Conservation (phyloP, 768 basidiomycete species). For the Suillus subaureus region DNA sequence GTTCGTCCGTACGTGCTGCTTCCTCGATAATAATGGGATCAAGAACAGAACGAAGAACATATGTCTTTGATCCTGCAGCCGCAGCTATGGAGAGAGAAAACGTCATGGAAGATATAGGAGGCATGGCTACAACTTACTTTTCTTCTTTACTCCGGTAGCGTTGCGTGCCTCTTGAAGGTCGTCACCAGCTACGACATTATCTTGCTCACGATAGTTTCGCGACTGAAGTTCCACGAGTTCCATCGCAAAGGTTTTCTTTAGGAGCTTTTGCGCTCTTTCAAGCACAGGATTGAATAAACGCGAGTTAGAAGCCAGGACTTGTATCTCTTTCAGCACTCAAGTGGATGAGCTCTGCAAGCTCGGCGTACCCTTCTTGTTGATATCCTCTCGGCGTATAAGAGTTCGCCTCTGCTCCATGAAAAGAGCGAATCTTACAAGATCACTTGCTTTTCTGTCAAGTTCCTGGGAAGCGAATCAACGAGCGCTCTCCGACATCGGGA, state of each 20-base stretch:
- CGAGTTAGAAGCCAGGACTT: conserved; percentile 51
- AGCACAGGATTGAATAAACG: conserved; percentile 71
- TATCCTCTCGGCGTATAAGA: conserved; percentile 78
- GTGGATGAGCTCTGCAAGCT: not conserved
- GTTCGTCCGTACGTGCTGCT: conserved; percentile 53
- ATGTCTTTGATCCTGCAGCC: conserved; percentile 70
- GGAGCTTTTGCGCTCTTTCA: conserved; percentile 58
- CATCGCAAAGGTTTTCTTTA: conserved; percentile 75
- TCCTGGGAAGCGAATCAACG: conserved; percentile 46
- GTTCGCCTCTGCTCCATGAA: conserved; percentile 75
- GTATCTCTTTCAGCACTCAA: conserved; percentile 13
- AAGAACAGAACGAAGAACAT: conserved; percentile 79
- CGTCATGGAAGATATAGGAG: conserved; percentile 6
- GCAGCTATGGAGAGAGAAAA: conserved; percentile 39
- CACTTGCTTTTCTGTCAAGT: conserved; percentile 61
- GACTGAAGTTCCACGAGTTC: conserved; percentile 80
- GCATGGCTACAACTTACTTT: conserved; percentile 41
- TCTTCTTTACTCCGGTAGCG: conserved; percentile 66
- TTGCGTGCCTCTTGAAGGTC: conserved; percentile 49
- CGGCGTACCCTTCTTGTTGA: conserved; percentile 74
- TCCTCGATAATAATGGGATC: conserved; percentile 61
- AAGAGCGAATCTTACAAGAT: conserved; percentile 79
- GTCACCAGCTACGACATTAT: conserved; percentile 33
- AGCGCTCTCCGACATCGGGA: not conserved
- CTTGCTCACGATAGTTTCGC: conserved; percentile 47